phyloP scores from a whole-genome alignment of 345 rosid species.

The Pugionium dolabratum region DNA sequence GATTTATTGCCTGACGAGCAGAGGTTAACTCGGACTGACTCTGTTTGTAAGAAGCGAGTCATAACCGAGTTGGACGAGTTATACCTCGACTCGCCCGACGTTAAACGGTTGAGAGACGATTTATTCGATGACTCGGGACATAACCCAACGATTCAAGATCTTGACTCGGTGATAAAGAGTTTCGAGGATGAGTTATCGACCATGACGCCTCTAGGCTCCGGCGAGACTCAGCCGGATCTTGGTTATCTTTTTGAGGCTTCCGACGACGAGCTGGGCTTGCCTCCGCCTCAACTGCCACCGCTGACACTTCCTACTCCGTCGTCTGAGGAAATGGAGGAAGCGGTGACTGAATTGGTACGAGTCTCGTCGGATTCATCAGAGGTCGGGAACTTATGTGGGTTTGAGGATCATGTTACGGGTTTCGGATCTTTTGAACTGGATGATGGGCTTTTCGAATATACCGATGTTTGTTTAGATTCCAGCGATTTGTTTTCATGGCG shows the following conservation, averaged over 20 bases:
- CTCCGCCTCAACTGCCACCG: conserved; percentile 36
- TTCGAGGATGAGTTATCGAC: conserved; percentile 41
- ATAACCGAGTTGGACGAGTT: conserved; percentile 44
- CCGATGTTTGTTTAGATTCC: conserved; percentile 44
- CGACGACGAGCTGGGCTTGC: conserved; percentile 81
- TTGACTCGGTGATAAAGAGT: conserved; percentile 74
- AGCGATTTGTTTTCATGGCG: conserved; percentile 51
- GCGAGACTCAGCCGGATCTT: conserved; percentile 52
- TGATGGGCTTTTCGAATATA: conserved; percentile 55
- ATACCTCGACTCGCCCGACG: conserved; percentile 48
- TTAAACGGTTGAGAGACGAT: conserved; percentile 60
- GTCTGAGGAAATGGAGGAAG: conserved; percentile 32
- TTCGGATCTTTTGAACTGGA: conserved; percentile 57
- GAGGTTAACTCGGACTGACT: conserved; percentile 24
- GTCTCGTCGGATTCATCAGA: conserved; percentile 37
- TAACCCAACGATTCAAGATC: conserved; percentile 53
- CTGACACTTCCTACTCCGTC: conserved; percentile 1
- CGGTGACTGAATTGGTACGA: conserved; percentile 35
- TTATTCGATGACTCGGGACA: conserved; percentile 60
- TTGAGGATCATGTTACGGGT: conserved; percentile 45
- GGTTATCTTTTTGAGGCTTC: conserved; percentile 79
- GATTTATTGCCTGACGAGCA: conserved; percentile 21
- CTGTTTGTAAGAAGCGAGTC: conserved; percentile 47
- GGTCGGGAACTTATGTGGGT: conserved; percentile 28
- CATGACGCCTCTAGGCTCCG: conserved; percentile 28